Percentiles rank a stretch among this genome's conserved stretches.
Evolutionary conservation across 495 filamentous ascomycete species (phyloP).

Genomic region (Penicillium roqueforti): DNA sequence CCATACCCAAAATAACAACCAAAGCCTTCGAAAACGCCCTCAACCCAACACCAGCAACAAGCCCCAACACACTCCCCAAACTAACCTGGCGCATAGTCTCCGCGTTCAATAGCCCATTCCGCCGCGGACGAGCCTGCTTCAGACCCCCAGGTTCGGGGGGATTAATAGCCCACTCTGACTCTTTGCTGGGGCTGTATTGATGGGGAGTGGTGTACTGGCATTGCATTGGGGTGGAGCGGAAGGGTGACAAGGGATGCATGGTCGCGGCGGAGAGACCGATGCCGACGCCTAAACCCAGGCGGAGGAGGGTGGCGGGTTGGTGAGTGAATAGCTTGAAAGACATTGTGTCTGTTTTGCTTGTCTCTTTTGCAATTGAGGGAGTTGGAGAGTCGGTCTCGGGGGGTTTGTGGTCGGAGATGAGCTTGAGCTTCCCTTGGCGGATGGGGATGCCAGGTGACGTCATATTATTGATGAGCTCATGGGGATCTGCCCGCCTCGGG

Average conservation of each 20-base stretch:
- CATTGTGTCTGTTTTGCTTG: conserved; percentile 18
- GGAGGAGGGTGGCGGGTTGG: conserved; percentile 29
- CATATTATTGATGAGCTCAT: neutral
- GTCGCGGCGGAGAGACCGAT: conserved; percentile 31
- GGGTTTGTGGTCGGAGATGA: neutral
- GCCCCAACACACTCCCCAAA: conserved; percentile 63
- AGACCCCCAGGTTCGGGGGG: conserved; percentile 17
- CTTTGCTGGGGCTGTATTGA: conserved; percentile 15
- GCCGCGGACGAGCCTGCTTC: conserved; percentile 25
- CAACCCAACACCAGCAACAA: conserved; percentile 66
- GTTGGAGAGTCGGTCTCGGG: neutral
- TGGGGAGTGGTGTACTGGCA: conserved; percentile 36
- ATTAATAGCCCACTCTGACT: conserved; percentile 29
- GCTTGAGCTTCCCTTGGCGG: neutral
- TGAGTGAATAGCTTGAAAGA: conserved; percentile 30
- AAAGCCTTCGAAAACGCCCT: conserved; percentile 71
- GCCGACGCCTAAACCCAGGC: conserved; percentile 41
- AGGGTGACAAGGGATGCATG: conserved; percentile 35
- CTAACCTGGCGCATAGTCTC: conserved; percentile 63
- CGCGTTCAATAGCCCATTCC: conserved; percentile 33
- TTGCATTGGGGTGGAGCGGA: conserved; percentile 37
- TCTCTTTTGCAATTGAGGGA: neutral
- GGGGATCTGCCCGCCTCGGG: no score
- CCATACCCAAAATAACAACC: conserved; percentile 66
- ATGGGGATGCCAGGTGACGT: neutral